phyloP scores from a whole-genome alignment of 129 eudicot genomes.

The Pseudognaphalium luteoalbum region DNA sequence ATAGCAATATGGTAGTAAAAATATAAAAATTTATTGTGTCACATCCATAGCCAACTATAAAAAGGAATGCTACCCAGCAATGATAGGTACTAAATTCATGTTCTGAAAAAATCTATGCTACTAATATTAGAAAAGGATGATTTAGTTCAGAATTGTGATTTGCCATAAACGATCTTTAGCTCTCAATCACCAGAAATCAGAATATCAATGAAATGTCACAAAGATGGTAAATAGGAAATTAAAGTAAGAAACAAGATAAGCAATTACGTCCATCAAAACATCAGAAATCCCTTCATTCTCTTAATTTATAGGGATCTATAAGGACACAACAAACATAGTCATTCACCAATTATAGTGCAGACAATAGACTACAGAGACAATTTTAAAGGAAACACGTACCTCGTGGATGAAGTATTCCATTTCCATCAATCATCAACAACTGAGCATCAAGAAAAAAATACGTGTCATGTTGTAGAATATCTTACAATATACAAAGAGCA shows the following conservation, averaged over 20 bases:
- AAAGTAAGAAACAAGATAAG: neutral
- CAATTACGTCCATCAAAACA: slow-evolving; percentile 1
- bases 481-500: slow-evolving; percentile 6
- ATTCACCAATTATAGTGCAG: neutral
- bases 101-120: neutral
- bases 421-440: slow-evolving; percentile 97
- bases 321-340: neutral
- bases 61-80: neutral
- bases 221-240: slow-evolving; percentile 5
- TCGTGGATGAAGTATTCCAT: slow-evolving; percentile 98
- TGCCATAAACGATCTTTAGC: slow-evolving; percentile 10
- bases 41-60: neutral
- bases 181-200: neutral
- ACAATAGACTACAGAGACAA: slow-evolving; percentile 17
- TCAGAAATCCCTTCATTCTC: neutral
- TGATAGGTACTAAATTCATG: neutral
- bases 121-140: neutral
- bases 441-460: slow-evolving; percentile 24
- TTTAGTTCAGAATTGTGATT: neutral
- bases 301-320: neutral
- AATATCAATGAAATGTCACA: neutral
- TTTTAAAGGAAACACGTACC: slow-evolving; percentile 54
- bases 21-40: neutral
- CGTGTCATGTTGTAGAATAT: slow-evolving; percentile 23
- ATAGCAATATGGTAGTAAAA: neutral